Evolutionary conservation across 208 protist genomes (phyloP).

Genomic region (Trypanosoma vivax): DNA sequence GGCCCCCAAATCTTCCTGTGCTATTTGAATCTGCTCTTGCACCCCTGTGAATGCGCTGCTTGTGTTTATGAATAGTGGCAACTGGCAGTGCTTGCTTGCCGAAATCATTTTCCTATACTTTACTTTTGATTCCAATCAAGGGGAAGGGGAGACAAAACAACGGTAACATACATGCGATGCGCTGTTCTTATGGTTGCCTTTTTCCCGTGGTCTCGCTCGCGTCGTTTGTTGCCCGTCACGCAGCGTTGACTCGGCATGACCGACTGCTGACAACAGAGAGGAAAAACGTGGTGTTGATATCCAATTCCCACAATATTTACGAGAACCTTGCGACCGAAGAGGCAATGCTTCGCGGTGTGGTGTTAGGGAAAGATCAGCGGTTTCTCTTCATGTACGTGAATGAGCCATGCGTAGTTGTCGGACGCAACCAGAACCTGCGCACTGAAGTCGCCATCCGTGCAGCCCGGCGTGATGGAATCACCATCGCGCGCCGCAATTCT

Average conservation of each 20-base stretch:
- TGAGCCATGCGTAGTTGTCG: conserved; percentile 74
- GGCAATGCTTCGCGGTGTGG: conserved; percentile 52
- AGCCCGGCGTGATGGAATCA: conserved; percentile 30
- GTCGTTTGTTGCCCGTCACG: conserved; percentile 10
- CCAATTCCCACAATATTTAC: conserved; percentile 49
- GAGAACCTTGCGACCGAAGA: conserved; percentile 75
- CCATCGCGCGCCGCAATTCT: conserved; percentile 63
- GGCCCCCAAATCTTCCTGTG: no score
- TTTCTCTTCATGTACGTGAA: conserved; percentile 75
- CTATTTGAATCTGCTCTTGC: no score
- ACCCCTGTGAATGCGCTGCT: no score
- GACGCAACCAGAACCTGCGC: conserved; percentile 77
- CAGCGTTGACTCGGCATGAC: not conserved
- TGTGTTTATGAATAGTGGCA: no score
- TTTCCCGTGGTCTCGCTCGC: conserved; percentile 3
- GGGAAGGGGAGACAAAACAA: not conserved
- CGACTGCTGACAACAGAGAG: not conserved
- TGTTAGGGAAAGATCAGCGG: conserved; percentile 24
- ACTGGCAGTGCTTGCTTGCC: not conserved
- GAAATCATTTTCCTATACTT: not conserved
- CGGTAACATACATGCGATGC: not conserved
- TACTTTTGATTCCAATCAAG: not conserved
- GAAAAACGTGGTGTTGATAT: conserved; percentile 23
- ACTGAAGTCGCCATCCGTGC: conserved; percentile 51
- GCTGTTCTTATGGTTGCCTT: not conserved